Base-by-base conservation (phyloP, 768 basidiomycete species). In the Clathrus columnatus region DNA sequence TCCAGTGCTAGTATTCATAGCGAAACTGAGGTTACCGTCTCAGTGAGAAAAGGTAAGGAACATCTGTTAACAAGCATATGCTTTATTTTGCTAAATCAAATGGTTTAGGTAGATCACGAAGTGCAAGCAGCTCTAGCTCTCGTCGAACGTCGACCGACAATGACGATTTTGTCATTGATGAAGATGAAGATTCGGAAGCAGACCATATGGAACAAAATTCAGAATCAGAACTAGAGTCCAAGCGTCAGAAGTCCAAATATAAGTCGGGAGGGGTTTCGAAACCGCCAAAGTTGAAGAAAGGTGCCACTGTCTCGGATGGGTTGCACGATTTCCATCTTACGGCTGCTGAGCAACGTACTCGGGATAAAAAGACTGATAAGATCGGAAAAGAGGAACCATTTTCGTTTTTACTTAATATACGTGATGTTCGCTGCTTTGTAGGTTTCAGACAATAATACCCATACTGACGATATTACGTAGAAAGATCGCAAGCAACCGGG, bases 331-430 rank as follows among this genome's bases (percentile, higher is more conserved):
- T 67, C 69, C 7, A 94, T 70, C 72, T 93, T 54, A 95, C 92
- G 16, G 84, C 83, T 6, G 92, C 94, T 1, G 92, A 94, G 65
- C 78, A 78, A 60, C 77, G 86, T 5, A 77, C 81, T 47, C 79
- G 83, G 63, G 79, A 81, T 32, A 86, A 84, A 67, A 95, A 91
- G 67, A 81, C 82, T 14, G 84, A 85, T 54, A 94, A 95, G 73
- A 85, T 90, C 65, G 75, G 82, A 1, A 69, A 79, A 6, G 92
- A 97, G 56, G 77, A 81, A 57, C 81, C 88, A 1, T 96, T 83
- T 66, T 63, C 74, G 29, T 95, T 94, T 72, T 72, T 95, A 52
- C 62, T 69, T 16, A 81, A 92, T 61, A 68, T 82, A 16, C 79
- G 69, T 68, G 93, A 95, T 72, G 87, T 86, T 61, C 50, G 78